Percentiles rank a stretch among this genome's conserved stretches.
Conservation (phyloP, 371 early-diverging fungal genomes). For the Dipsacomyces acuminosporus region DNA sequence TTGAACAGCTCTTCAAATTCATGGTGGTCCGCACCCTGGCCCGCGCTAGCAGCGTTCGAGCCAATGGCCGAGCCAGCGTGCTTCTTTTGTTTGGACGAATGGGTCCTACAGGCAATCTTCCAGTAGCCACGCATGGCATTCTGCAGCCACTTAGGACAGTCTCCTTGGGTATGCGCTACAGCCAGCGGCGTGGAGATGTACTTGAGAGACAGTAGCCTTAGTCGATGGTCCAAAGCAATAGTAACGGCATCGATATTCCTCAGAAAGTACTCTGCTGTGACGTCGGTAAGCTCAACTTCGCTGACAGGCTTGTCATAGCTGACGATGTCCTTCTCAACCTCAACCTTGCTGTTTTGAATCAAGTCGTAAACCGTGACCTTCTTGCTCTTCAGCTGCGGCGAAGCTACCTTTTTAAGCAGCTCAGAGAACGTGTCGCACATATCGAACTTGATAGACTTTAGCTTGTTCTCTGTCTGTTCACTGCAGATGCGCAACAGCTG, state of each 20-base stretch:
- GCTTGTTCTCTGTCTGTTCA: slow-evolving; percentile 43
- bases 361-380: slow-evolving; percentile 36
- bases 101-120: slow-evolving; percentile 21
- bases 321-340: slow-evolving; percentile 14
- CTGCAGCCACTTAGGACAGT: slow-evolving; percentile 36
- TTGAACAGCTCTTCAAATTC: too few species aligned
- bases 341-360: slow-evolving; percentile 35
- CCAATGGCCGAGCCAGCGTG: slow-evolving; percentile 7
- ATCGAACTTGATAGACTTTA: slow-evolving; percentile 37
- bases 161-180: slow-evolving; percentile 12
- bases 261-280: slow-evolving; percentile 30
- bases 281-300: slow-evolving; percentile 24
- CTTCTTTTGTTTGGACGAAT: too few species aligned
- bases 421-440: slow-evolving; percentile 41
- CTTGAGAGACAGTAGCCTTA: slow-evolving; percentile 25
- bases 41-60: neutral
- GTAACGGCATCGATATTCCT: slow-evolving; percentile 40
- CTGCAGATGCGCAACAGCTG: slow-evolving; percentile 37
- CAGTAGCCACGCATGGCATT: slow-evolving; percentile 45
- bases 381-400: slow-evolving; percentile 11
- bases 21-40: neutral
- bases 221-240: slow-evolving; percentile 36
- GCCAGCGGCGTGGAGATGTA: slow-evolving; percentile 22
- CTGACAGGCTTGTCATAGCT: slow-evolving; percentile 15
- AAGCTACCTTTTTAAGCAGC: slow-evolving; percentile 15